Conservation (phyloP, 495 filamentous ascomycete species). For the Podospora bellae-mahoneyi region DNA sequence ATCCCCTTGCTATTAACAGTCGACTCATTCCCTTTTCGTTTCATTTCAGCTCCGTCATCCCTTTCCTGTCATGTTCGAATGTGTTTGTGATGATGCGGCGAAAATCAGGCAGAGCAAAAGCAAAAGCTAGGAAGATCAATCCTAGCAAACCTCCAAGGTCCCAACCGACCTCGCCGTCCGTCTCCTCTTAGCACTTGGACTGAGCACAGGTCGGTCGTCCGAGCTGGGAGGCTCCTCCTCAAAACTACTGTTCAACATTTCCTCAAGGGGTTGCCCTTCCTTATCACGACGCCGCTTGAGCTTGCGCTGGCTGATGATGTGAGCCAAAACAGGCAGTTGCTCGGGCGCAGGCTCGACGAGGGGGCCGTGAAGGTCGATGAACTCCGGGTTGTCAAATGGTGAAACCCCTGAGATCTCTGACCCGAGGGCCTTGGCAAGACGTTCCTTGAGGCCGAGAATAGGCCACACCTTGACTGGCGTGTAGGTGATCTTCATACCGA, state of each 20-base stretch:
- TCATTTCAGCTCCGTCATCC: not conserved
- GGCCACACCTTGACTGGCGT: conserved; percentile 45
- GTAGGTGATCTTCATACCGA: conserved; percentile 36
- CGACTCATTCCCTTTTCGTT: not conserved
- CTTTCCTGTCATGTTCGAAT: not conserved
- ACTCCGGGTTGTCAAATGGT: conserved; percentile 26
- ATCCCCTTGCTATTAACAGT: not conserved
- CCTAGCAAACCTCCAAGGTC: conserved; percentile 32
- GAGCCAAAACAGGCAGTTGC: not conserved
- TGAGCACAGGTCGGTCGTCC: conserved; percentile 28
- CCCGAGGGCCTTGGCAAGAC: conserved; percentile 45
- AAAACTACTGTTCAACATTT: conserved; percentile 35
- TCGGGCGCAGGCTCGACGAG: conserved; percentile 21
- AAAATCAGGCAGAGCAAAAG: not conserved
- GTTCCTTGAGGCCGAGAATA: conserved; percentile 46
- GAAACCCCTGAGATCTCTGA: conserved; percentile 38
- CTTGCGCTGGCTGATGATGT: not conserved
- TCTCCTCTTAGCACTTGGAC: conserved; percentile 36
- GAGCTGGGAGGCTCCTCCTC: conserved; percentile 32
- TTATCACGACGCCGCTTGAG: conserved; percentile 27
- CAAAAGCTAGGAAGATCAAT: not conserved
- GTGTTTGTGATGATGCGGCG: not conserved
- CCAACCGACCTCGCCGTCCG: conserved; percentile 25
- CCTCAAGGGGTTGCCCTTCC: conserved; percentile 26
- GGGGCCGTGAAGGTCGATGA: conserved; percentile 38